Evolutionary conservation across 169 alveolate species (phyloP), one percentile per base, ranked within the genome.

Genomic region (Babesia divergens): DNA sequence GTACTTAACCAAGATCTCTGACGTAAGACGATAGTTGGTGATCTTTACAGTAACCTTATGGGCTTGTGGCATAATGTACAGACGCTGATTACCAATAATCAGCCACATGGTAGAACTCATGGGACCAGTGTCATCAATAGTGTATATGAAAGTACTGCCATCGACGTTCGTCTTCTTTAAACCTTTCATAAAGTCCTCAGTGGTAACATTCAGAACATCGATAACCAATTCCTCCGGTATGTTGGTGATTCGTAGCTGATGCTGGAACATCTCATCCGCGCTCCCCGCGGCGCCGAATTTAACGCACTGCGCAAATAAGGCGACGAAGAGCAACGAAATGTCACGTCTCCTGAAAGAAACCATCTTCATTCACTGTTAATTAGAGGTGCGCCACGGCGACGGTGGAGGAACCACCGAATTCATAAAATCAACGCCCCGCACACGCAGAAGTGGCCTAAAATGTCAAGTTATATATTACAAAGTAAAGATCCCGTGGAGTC

Each of bases 11-110:
- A 44, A 3, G 2, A 77, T 51, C 22, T 56, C 28, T 4, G 70
- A 34, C 18, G 44, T 77, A 1, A 52, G 20, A 6, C 20, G 16
- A 0, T 14, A 18, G 52, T 32, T 18, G 20, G 70, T 40, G 35
- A 34, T 37, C 34, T 51, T 65, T n/a, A 67, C 56, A 28, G 28
- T n/a, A 28, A 68, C n/a, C 29, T 77, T 77, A 13, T 58, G 62
- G 16, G 86, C 86, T 6, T 60, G 71, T 6, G 86, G 74, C 52
- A 55, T 58, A 11, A 77, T 32, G 47, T 65, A 66, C 24, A 77
- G 50, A 32, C 43, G 28, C 50, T 59, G 71, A 37, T 59, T 46
- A 32, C 86, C 86, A 20, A 77, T 34, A 35, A 67, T 32, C 40
- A 77, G 28, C 54, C 6, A 5, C 2, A 62, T 28, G 60, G 72